Evolutionary conservation across 2,329 filamentous ascomycete genomes (phyloP).

Genomic region (Alternaria sp.): DNA sequence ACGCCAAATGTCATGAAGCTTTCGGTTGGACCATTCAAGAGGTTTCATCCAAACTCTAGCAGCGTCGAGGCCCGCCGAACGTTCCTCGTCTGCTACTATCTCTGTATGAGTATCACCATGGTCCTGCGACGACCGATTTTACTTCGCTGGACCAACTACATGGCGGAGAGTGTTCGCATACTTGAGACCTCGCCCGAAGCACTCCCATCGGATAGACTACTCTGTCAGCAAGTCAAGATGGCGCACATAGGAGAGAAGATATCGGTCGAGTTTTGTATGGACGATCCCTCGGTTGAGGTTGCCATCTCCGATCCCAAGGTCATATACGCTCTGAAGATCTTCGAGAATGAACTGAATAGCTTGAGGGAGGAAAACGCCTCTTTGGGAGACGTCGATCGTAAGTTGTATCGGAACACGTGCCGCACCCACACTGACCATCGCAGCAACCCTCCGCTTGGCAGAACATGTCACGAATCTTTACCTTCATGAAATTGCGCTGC

Average conservation of each 20-base stretch:
- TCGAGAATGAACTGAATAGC: conserved; percentile 60
- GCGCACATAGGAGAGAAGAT: conserved; percentile 67
- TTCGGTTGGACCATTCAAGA: conserved; percentile 42
- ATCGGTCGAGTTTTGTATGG: conserved; percentile 64
- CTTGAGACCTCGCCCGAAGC: conserved; percentile 65
- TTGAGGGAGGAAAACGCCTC: conserved; percentile 49
- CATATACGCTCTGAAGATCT: conserved; percentile 62
- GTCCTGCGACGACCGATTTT: conserved; percentile 66
- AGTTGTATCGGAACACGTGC: conserved; percentile 15
- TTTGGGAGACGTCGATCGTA: conserved; percentile 48
- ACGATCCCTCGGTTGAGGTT: conserved; percentile 60
- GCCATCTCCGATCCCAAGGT: conserved; percentile 64
- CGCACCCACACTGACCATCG: conserved; percentile 8
- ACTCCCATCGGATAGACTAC: conserved; percentile 62
- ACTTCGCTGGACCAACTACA: conserved; percentile 68
- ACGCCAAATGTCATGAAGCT: conserved; percentile 51
- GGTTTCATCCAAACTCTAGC: conserved; percentile 57
- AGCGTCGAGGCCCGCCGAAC: conserved; percentile 65
- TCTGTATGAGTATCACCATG: conserved; percentile 66
- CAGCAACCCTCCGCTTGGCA: conserved; percentile 53
- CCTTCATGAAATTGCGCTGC: conserved; percentile 60
- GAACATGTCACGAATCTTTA: conserved; percentile 60
- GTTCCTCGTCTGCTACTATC: conserved; percentile 69
- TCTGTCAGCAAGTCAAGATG: conserved; percentile 66
- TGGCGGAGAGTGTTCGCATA: conserved; percentile 68